Conservation (phyloP, 768 basidiomycete genomes). For the Collybiopsis luxurians region DNA sequence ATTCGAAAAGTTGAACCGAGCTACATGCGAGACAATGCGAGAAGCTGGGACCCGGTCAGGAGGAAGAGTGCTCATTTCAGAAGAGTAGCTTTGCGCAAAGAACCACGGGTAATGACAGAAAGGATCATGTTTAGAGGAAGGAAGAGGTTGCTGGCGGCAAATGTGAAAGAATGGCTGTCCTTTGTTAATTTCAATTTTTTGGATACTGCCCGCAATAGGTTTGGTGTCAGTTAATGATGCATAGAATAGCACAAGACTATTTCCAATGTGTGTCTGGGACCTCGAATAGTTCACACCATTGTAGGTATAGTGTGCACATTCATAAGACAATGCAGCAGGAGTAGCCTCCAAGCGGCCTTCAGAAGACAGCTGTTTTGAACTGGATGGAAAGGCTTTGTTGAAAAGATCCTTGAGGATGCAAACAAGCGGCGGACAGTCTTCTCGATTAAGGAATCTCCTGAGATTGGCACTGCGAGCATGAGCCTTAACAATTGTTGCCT, state of each 20-base stretch:
- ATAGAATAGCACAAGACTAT: constrained; percentile 11
- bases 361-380: neutral
- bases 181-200: neutral
- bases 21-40: neutral
- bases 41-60: neutral
- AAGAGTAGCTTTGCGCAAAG: constrained; percentile 7
- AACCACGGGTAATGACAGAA: constrained; percentile 10
- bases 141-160: constrained; percentile 7
- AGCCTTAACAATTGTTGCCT: constrained; percentile 3
- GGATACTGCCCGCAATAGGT: neutral
- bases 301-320: constrained; percentile 3
- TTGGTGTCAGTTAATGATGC: neutral
- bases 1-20: neutral
- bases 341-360: neutral
- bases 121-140: constrained; percentile 2
- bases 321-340: neutral
- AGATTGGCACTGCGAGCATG: constrained; percentile 11
- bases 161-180: neutral
- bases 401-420: constrained; percentile 16
- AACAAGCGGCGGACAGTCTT: constrained; percentile 14
- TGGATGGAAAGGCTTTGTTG: constrained; percentile 11
- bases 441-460: constrained; percentile 10
- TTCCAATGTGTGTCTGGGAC: constrained; percentile 7
- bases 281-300: constrained; percentile 8
- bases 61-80: neutral